Base-by-base conservation (phyloP, 2,329 filamentous ascomycete species). In the Scopulariopsis brevicaulis region DNA sequence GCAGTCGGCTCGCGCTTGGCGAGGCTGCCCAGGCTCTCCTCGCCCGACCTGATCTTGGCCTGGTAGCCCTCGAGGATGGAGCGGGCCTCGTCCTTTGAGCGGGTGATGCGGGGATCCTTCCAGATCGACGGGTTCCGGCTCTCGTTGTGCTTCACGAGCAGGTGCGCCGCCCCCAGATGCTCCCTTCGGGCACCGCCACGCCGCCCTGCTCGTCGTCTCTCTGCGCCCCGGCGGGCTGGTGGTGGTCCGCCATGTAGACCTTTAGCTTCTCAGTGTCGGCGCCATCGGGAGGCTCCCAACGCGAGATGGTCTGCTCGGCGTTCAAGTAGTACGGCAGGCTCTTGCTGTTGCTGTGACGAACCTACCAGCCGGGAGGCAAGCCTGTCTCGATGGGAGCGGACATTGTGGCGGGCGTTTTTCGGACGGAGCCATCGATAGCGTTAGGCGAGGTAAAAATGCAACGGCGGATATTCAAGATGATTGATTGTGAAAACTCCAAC, bases 261-360 rank as follows among this genome's bases (percentile, higher is more conserved):
- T 96, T 97, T 63, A 99, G 83, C 74, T 88, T 90, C 65, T 96
- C 91, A 59, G 89, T 89, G 74, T 99, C 90, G 65, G 92, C 94
- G 63, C 86, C 89, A 51, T 82, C 71, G 10, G 94, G 94, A 2
- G 94, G 93, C 70, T 97, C 94, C 94, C 94, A 99, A 74, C 90
- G 84, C 62, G 94, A 97, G 70, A 90, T 85, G 71, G 92, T 93
- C 62, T 90, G 89, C 64, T 75, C 76, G 53, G 87, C 78, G 74
- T 96, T 95, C 86, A 96, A 97, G 79, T 97, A 99, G 80, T 99
- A 99, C 43, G 94, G 94, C 40, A 97, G 87, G 75, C 96, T 96
- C 79, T 96, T 97, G 73, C 90, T 96, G 78, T 96, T 96, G 73
- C 90, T 96, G 77, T 95, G 90, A 71, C 94, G 90, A 69, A 99